These are phyloP conservation scores for Harringtonia lauricola DNA, from an alignment of 2,329 filamentous ascomycete species.

Conservation along the genomic window DNA sequence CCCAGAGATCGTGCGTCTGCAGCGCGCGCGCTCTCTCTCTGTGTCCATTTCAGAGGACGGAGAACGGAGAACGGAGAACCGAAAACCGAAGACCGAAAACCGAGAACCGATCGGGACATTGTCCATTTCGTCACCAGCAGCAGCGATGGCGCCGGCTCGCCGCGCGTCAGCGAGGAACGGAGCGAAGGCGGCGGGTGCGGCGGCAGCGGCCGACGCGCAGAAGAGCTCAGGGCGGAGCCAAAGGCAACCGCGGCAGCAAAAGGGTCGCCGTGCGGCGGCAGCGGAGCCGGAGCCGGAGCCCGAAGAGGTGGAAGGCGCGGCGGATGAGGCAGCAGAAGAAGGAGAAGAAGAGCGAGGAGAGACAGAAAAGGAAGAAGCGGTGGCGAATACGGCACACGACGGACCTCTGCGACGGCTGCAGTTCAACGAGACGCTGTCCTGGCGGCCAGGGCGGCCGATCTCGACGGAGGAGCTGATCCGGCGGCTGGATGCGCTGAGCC, in stretches of 20 bases:
- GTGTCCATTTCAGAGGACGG: too few species aligned
- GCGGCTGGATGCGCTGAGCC: slow-evolving; percentile 68
- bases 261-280: slow-evolving; percentile 1
- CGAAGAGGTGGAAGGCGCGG: slow-evolving; percentile 9
- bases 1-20: too few species aligned
- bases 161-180: too few species aligned
- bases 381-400: slow-evolving; percentile 16
- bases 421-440: slow-evolving; percentile 81
- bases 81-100: too few species aligned
- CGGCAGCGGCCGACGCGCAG: too few species aligned
- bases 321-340: slow-evolving; percentile 2
- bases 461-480: slow-evolving; percentile 69
- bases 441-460: slow-evolving; percentile 86
- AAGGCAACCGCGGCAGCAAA: not conserved
- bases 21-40: too few species aligned
- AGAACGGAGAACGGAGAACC: too few species aligned
- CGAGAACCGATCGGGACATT: too few species aligned
- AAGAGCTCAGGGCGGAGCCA: not conserved
- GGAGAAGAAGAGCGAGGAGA: not conserved
- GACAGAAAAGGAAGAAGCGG: not conserved
- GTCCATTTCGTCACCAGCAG: too few species aligned
- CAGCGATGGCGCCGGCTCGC: too few species aligned
- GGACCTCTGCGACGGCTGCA: slow-evolving; percentile 41
- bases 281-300: slow-evolving; percentile 4
- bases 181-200: too few species aligned